Conservation (phyloP, 371 early-diverging fungal species). For the Mucor saturninus region DNA sequence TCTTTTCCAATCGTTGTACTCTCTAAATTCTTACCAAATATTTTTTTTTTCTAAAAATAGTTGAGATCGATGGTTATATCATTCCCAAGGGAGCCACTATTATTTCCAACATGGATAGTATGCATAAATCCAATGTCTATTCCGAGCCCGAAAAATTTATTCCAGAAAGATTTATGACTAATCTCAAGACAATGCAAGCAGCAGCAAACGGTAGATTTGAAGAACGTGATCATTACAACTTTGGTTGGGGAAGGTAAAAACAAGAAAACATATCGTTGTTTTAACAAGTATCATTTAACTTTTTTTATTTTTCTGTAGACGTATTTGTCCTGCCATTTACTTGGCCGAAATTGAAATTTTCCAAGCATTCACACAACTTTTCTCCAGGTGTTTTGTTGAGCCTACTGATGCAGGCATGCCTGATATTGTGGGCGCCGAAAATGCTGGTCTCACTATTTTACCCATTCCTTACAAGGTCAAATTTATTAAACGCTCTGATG, state of each 20-base stretch:
- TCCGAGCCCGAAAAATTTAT: conserved; percentile 26
- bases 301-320: neutral
- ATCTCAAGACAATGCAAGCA: conserved; percentile 13
- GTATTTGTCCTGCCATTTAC: conserved; percentile 26
- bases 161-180: conserved; percentile 34
- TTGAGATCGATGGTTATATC: conserved; percentile 21
- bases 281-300: neutral
- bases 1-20: neutral
- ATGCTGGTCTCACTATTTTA: conserved; percentile 2
- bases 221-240: conserved; percentile 21
- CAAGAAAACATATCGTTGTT: neutral
- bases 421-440: neutral
- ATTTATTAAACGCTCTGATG: conserved; percentile 4
- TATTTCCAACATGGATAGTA: conserved; percentile 18
- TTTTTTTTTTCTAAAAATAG: neutral
- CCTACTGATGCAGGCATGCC: conserved; percentile 6
- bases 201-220: conserved; percentile 23
- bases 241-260: conserved; percentile 29
- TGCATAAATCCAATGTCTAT: conserved; percentile 32
- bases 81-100: conserved; percentile 31
- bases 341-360: conserved; percentile 19
- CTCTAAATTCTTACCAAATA: neutral
- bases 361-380: neutral
- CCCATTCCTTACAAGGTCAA: conserved; percentile 18
- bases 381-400: conserved; percentile 10